Conservation (phyloP, 2,329 filamentous ascomycete genomes). For the Aspergillus niger region DNA sequence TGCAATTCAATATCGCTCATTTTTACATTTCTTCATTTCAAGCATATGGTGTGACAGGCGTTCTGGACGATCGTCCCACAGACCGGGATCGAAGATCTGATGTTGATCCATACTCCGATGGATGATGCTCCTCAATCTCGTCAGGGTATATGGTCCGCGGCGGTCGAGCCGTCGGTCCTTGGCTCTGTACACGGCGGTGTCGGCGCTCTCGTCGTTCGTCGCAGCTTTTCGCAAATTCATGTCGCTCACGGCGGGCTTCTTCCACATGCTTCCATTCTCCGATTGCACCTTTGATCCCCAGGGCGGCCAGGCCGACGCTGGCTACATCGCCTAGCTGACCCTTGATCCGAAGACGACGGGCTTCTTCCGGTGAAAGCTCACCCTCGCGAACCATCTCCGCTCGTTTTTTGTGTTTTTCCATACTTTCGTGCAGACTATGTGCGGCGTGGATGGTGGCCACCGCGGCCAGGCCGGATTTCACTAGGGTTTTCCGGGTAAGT, state of each 20-base stretch:
- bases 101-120: slow-evolving; percentile 8
- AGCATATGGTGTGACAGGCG: slow-evolving; percentile 1
- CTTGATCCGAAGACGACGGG: slow-evolving; percentile 63
- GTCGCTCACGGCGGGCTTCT: slow-evolving; percentile 59
- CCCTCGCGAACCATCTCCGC: slow-evolving; percentile 63
- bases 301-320: slow-evolving; percentile 66
- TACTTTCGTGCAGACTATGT: slow-evolving; percentile 64
- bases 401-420: slow-evolving; percentile 65
- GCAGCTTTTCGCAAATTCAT: slow-evolving; percentile 56
- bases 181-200: slow-evolving; percentile 38
- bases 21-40: not conserved
- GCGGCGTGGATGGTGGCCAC: slow-evolving; percentile 71
- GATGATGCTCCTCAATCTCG: slow-evolving; percentile 32
- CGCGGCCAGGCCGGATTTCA: slow-evolving; percentile 67
- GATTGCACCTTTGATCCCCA: slow-evolving; percentile 68
- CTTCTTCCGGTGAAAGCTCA: slow-evolving; percentile 64
- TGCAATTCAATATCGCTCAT: not conserved
- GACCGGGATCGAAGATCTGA: slow-evolving; percentile 14
- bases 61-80: slow-evolving; percentile 6
- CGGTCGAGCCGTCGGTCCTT: slow-evolving; percentile 14
- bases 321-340: slow-evolving; percentile 65
- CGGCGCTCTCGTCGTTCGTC: slow-evolving; percentile 47
- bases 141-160: slow-evolving; percentile 31
- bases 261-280: slow-evolving; percentile 69
- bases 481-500: slow-evolving; percentile 65